These are phyloP conservation scores for Trichoderma lentiforme DNA, from an alignment of 2,329 filamentous ascomycete genomes.

Conservation along the genomic window DNA sequence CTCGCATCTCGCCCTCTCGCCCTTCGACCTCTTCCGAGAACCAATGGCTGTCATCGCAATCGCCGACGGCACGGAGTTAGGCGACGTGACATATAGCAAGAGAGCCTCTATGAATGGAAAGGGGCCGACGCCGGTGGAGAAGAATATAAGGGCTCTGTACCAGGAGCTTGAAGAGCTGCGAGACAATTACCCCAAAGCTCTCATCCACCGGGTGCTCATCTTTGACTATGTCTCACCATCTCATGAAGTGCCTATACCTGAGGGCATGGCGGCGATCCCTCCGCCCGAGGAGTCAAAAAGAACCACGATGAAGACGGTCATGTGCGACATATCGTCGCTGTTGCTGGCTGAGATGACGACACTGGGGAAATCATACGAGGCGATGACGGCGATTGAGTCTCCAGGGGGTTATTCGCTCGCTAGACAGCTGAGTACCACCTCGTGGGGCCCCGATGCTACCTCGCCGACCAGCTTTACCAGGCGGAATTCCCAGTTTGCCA, in stretches of 20 bases:
- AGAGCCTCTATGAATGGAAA: constrained; percentile 51
- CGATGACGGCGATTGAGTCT: constrained; percentile 71
- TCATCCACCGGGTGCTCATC: constrained; percentile 74
- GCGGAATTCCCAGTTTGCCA: constrained; percentile 54
- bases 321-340: constrained; percentile 74
- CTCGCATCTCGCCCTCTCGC: constrained; percentile 74
- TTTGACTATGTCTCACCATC: constrained; percentile 65
- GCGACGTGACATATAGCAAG: constrained; percentile 51
- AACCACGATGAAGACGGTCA: constrained; percentile 76
- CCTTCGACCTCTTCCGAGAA: constrained; percentile 88
- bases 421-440: constrained; percentile 39
- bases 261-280: constrained; percentile 70
- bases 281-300: constrained; percentile 63
- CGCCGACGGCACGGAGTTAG: constrained; percentile 73
- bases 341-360: constrained; percentile 73
- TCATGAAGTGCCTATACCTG: constrained; percentile 53
- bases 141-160: constrained; percentile 56
- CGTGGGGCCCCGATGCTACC: constrained; percentile 41
- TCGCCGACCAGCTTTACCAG: constrained; percentile 38
- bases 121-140: constrained; percentile 50
- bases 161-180: constrained; percentile 68
- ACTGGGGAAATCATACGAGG: constrained; percentile 69
- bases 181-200: constrained; percentile 69
- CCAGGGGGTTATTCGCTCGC: constrained; percentile 54
- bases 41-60: constrained; percentile 80